Percentiles rank a stretch among this genome's conserved stretches.
Conservation (phyloP, 768 basidiomycete genomes). For the Krasilnikovozyma curviuscula region DNA sequence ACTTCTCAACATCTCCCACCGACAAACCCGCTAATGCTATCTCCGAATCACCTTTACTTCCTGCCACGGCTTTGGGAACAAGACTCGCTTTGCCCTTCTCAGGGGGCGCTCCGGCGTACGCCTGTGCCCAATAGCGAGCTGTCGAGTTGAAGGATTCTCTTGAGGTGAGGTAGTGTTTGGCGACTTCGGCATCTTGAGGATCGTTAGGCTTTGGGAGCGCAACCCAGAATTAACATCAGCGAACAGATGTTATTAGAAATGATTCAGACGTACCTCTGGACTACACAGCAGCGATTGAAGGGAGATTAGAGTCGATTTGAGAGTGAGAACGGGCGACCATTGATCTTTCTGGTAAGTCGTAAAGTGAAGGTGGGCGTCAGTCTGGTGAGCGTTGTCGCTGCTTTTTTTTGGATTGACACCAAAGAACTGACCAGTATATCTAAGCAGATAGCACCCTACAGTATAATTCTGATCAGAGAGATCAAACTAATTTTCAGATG, state of each 20-base stretch:
- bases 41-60: conserved; percentile 20
- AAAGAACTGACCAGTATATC: conserved; percentile 35
- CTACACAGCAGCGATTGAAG: conserved; percentile 81
- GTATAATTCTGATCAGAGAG: too few species aligned
- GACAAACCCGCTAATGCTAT: conserved; percentile 63
- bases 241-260: too few species aligned
- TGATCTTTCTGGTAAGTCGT: conserved; percentile 26
- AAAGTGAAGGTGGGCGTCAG: background rate
- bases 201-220: conserved; percentile 93
- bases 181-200: conserved; percentile 94
- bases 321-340: conserved; percentile 87
- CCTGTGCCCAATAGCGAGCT: conserved; percentile 80
- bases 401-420: too few species aligned
- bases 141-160: conserved; percentile 75
- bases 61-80: conserved; percentile 19
- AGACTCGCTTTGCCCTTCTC: conserved; percentile 28
- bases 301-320: conserved; percentile 89
- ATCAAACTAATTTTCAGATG: background rate
- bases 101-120: conserved; percentile 60
- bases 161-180: conserved; percentile 85
- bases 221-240: too few species aligned
- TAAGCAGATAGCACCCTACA: conserved; percentile 69
- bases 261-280: too few species aligned
- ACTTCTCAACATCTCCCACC: conserved; percentile 61
- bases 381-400: too few species aligned